Conservation (phyloP, 352 stramenopile genomes). For the Phytophthora cactorum region DNA sequence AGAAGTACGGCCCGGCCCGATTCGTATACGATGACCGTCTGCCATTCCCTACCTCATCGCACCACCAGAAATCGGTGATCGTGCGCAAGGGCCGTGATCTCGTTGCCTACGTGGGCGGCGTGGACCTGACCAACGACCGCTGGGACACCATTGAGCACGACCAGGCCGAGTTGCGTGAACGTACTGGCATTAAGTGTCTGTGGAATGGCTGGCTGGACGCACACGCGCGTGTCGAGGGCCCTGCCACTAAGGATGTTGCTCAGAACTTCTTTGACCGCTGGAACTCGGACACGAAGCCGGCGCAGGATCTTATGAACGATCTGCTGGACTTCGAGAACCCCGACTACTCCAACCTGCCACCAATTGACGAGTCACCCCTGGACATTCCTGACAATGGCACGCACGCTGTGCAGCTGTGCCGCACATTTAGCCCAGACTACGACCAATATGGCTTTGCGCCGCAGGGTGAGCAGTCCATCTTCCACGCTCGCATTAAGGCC, state of each 20-base stretch:
- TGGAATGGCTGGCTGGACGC: conserved; percentile 70
- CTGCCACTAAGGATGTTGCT: conserved; percentile 53
- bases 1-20: conserved; percentile 34
- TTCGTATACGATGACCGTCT: conserved; percentile 70
- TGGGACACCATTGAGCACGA: conserved; percentile 68
- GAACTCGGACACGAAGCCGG: conserved; percentile 45
- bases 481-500: conserved; percentile 58
- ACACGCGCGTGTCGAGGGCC: conserved; percentile 45
- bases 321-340: conserved; percentile 58
- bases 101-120: conserved; percentile 51
- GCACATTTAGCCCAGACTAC: conserved; percentile 60
- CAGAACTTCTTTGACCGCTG: conserved; percentile 65
- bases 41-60: conserved; percentile 56
- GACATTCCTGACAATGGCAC: conserved; percentile 16
- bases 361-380: conserved; percentile 15
- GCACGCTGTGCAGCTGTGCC: conserved; percentile 53
- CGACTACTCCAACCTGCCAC: conserved; percentile 19
- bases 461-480: conserved; percentile 57
- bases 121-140: conserved; percentile 56
- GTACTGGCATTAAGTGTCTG: conserved; percentile 34
- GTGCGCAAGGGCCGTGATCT: conserved; percentile 43
- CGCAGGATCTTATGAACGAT: conserved; percentile 45
- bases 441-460: conserved; percentile 59
- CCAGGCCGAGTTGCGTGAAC: conserved; percentile 43
- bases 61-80: conserved; percentile 71